Conservation (phyloP, 2,329 filamentous ascomycete genomes). For the Fusarium compactum region DNA sequence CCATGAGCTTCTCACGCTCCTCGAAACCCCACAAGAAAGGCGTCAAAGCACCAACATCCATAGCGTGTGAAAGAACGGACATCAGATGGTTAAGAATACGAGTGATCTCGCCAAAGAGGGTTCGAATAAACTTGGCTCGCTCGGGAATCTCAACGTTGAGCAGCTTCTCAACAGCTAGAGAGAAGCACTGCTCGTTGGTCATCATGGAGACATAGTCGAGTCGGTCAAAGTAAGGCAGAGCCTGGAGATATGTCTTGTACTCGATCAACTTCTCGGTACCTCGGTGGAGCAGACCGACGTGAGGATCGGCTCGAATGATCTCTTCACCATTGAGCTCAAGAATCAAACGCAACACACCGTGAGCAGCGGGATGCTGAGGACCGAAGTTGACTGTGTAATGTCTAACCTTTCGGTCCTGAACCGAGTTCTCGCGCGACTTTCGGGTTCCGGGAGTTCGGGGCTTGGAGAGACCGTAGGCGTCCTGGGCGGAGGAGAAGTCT, state of each 20-base stretch:
- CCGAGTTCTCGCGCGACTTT: slow-evolving; percentile 61
- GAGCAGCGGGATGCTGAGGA: slow-evolving; percentile 96
- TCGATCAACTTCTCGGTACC: slow-evolving; percentile 99
- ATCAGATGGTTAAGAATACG: slow-evolving; percentile 96
- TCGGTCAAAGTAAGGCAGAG: slow-evolving; percentile 97
- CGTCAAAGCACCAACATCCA: slow-evolving; percentile 98
- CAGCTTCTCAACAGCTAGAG: slow-evolving; percentile 96
- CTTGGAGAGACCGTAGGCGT: slow-evolving; percentile 62
- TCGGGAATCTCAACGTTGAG: slow-evolving; percentile 96
- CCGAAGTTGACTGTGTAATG: slow-evolving; percentile 99
- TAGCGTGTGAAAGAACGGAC: slow-evolving; percentile 96
- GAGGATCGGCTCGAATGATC: slow-evolving; percentile 95
- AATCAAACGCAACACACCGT: slow-evolving; percentile 97
- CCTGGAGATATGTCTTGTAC: slow-evolving; percentile 99
- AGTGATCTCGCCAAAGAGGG: slow-evolving; percentile 94
- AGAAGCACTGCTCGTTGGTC: slow-evolving; percentile 99
- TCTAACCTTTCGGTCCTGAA: slow-evolving; percentile 83
- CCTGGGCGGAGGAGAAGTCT: slow-evolving; percentile 68
- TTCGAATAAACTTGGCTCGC: slow-evolving; percentile 96
- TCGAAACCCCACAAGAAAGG: slow-evolving; percentile 99
- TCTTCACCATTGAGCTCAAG: slow-evolving; percentile 98
- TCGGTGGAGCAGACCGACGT: slow-evolving; percentile 94
- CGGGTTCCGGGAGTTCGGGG: slow-evolving; percentile 58
- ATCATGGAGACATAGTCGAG: slow-evolving; percentile 99
- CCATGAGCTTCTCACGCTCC: slow-evolving; percentile 99